Evolutionary conservation across 192 early-diverging fungal species (phyloP).

Genomic region (Coemansia sp.): DNA sequence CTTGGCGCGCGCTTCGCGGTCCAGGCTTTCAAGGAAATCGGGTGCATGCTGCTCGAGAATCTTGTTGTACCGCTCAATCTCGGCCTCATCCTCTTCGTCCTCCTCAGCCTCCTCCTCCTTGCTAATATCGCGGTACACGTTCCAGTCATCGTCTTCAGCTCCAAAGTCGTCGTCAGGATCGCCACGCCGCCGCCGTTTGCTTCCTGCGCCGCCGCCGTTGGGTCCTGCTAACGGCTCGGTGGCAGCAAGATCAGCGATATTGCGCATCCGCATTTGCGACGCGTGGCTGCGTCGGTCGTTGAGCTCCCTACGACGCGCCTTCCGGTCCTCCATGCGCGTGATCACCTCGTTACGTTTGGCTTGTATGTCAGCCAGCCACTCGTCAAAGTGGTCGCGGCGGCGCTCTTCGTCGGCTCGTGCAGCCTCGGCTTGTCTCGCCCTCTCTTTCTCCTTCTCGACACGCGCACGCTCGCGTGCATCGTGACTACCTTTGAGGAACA

Average conservation of each 20-base stretch:
- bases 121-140: constrained; percentile 87
- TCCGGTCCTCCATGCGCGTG: constrained; percentile 66
- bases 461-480: constrained; percentile 74
- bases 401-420: constrained; percentile 70
- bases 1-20: constrained; percentile 62
- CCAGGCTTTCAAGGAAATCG: constrained; percentile 68
- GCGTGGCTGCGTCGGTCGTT: constrained; percentile 84
- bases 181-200: constrained; percentile 47
- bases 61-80: constrained; percentile 68
- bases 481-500: constrained; percentile 70
- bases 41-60: constrained; percentile 72
- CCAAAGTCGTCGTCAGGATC: constrained; percentile 85
- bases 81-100: constrained; percentile 67
- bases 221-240: constrained; percentile 23
- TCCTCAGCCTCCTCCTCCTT: constrained; percentile 82
- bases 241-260: constrained; percentile 78
- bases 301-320: constrained; percentile 70
- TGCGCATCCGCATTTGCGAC: constrained; percentile 81
- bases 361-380: constrained; percentile 72
- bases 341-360: constrained; percentile 60
- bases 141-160: constrained; percentile 91
- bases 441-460: constrained; percentile 66
- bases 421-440: constrained; percentile 54
- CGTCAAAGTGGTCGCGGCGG: constrained; percentile 61
- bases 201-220: too few relatives aligned